phyloP scores from a whole-genome alignment of 768 basidiomycete species.

The Tricholoma hemisulphureum region DNA sequence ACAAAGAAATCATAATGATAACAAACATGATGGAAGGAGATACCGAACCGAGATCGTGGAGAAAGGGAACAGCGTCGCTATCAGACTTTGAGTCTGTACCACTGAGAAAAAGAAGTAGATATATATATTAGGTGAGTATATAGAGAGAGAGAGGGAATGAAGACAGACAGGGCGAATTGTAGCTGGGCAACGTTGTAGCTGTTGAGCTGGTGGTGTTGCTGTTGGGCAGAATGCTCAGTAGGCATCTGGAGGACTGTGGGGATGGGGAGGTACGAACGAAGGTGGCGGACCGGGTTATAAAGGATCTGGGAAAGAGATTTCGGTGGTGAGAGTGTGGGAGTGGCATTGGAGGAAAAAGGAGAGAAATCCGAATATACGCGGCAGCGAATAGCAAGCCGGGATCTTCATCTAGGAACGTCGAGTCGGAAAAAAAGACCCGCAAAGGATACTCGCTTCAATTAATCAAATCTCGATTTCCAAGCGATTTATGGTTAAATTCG shows the following conservation, averaged over 20 bases:
- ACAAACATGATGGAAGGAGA: constrained; percentile 50
- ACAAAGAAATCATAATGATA: neutral
- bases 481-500: no score
- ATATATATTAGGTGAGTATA: constrained; percentile 14
- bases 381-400: constrained; percentile 21
- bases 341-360: constrained; percentile 4
- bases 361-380: constrained; percentile 10
- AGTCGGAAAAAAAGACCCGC: constrained; percentile 1
- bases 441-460: neutral
- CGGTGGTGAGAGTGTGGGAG: neutral
- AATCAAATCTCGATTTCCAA: no score
- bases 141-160: constrained; percentile 22
- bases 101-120: constrained; percentile 18
- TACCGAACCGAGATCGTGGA: constrained; percentile 40
- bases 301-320: constrained; percentile 5
- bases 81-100: constrained; percentile 40
- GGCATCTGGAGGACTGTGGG: constrained; percentile 46
- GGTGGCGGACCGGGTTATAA: constrained; percentile 18
- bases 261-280: constrained; percentile 4
- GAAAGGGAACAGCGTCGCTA: constrained; percentile 38
- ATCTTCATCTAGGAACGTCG: constrained; percentile 9
- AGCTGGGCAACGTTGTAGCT: constrained; percentile 64
- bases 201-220: constrained; percentile 45
- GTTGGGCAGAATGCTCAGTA: constrained; percentile 42
- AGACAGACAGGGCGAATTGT: constrained; percentile 56